Evolutionary conservation across 768 basidiomycete species (phyloP).

Genomic region (Chalciporus pseudorubinellus): DNA sequence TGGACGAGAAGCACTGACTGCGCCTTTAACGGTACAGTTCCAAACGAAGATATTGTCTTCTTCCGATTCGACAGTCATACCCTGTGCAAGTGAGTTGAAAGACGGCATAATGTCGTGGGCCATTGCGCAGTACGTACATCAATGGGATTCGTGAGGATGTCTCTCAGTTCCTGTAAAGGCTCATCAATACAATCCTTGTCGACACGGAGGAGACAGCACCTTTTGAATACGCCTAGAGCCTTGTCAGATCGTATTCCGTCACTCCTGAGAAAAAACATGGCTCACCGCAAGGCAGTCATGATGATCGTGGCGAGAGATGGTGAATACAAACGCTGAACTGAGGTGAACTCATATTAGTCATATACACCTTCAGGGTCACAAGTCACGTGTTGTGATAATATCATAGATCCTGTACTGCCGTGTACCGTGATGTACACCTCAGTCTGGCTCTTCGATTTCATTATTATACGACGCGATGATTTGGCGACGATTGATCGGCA

Average conservation of each 20-base stretch:
- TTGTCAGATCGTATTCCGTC: constrained; percentile 18
- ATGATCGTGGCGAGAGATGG: constrained; percentile 6
- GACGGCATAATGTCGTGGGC: constrained; percentile 6
- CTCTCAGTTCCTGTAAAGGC: constrained; percentile 57
- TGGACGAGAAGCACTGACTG: constrained; percentile 45
- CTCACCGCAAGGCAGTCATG: constrained; percentile 43
- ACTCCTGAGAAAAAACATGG: background rate
- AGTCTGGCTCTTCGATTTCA: too few species aligned
- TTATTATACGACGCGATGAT: too few species aligned
- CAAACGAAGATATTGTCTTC: constrained; percentile 77
- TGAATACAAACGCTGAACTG: background rate
- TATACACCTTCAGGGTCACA: background rate
- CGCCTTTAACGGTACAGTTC: constrained; percentile 74
- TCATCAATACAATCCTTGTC: constrained; percentile 7
- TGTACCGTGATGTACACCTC: too few species aligned
- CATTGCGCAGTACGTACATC: constrained; percentile 43
- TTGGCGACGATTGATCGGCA: too few species aligned
- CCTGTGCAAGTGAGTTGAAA: constrained; percentile 40
- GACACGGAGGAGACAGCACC: constrained; percentile 36
- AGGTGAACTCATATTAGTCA: too few species aligned
- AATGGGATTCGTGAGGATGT: constrained; percentile 61
- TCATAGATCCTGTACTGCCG: too few species aligned
- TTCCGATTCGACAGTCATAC: constrained; percentile 55
- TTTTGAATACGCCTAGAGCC: constrained; percentile 67
- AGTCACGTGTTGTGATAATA: constrained; percentile 17